A percentile compares a stretch with the other conserved stretches of the same genome.
Conservation (phyloP, 2,329 filamentous ascomycete species). For the Monosporascus ibericus region DNA sequence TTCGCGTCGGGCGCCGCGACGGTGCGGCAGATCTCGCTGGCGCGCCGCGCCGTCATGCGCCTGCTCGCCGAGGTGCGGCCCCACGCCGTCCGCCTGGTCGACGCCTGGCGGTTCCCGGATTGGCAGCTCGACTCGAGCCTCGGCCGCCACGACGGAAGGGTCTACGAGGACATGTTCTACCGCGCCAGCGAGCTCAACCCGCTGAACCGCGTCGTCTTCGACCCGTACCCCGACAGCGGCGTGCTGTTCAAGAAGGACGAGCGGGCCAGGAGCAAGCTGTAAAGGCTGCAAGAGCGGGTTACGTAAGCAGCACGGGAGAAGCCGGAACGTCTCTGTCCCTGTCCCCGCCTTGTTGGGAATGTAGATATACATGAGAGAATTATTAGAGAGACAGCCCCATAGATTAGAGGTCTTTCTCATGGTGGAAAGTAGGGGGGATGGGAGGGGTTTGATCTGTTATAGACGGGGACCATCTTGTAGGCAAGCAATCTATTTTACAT, state of each 20-base stretch:
- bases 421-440: no score
- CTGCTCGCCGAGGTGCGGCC: constrained; percentile 67
- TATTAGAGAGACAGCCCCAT: no score
- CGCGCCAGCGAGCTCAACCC: constrained; percentile 68
- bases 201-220: constrained; percentile 64
- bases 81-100: constrained; percentile 65
- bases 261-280: constrained; percentile 44
- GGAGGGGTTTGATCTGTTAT: no score
- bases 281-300: neutral
- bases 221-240: constrained; percentile 62
- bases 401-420: no score
- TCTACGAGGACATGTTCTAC: constrained; percentile 73
- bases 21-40: constrained; percentile 65
- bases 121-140: constrained; percentile 70
- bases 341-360: no score
- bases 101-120: constrained; percentile 71
- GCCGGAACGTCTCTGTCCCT: no score
- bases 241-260: constrained; percentile 57
- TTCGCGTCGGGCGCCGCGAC: constrained; percentile 64
- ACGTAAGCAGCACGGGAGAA: no score
- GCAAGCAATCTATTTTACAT: no score
- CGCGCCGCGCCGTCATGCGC: constrained; percentile 61
- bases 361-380: no score
- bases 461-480: no score
- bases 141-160: constrained; percentile 65